Evolutionary conservation across 179 eudicot species (phyloP).

Genomic region (Spinacia oleracea): DNA sequence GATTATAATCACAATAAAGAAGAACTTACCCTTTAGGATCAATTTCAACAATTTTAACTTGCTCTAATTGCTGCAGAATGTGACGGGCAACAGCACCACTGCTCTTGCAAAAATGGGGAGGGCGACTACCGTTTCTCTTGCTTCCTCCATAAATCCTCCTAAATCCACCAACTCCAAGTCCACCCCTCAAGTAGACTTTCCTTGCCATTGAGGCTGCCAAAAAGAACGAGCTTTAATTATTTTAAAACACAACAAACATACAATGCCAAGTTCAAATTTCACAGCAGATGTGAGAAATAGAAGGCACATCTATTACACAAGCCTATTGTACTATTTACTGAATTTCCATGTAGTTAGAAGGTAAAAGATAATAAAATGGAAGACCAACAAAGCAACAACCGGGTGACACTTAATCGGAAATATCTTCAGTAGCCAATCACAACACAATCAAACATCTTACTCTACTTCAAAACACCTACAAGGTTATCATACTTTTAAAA

Average conservation of each 20-base stretch:
- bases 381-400: background rate
- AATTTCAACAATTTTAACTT: constrained; percentile 55
- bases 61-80: constrained; percentile 65
- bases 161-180: constrained; percentile 79
- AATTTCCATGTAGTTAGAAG: background rate
- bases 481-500: background rate
- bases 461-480: background rate
- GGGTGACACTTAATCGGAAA: background rate
- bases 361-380: background rate
- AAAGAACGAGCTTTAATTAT: too few relatives aligned
- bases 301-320: background rate
- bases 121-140: constrained; percentile 78
- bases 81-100: constrained; percentile 74
- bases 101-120: constrained; percentile 79
- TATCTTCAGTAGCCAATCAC: background rate
- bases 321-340: background rate
- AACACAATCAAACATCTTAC: background rate
- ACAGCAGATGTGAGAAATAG: background rate
- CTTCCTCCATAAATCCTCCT: constrained; percentile 77
- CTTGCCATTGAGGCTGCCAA: constrained; percentile 75
- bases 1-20: background rate
- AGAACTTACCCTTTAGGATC: constrained; percentile 71
- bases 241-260: too few relatives aligned
- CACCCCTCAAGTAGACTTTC: constrained; percentile 79
- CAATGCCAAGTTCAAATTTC: background rate